Evolutionary conservation across 2,329 filamentous ascomycete species (phyloP), one percentile per base, ranked within the genome.

Genomic region (Talaromyces amestolkiae): DNA sequence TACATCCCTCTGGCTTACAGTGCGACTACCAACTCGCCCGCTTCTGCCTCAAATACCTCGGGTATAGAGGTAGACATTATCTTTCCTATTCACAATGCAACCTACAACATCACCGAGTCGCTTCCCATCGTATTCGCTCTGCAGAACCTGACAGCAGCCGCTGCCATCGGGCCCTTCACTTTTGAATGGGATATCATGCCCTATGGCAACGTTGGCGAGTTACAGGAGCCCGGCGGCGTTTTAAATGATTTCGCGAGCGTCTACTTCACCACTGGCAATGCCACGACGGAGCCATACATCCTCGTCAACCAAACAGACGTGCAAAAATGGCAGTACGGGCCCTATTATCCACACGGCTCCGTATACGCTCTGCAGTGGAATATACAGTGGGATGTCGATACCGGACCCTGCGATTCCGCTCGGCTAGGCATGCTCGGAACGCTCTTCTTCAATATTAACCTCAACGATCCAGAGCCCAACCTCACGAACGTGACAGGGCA

Each of bases 171-270:
- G 3, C 45, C 60, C 22, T 62, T 62, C 60, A 62, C 13, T 33
- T 62, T 62, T 19, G 15, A 3, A 13, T 62, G 60, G 60, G 60
- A 62, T n/a, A 62, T 62, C 22, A 62, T 62, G 60, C 60, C 47
- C 22, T 62, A 43, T 39, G 47, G 60, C 17, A 43, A 54, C 10
- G 35, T 62, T 33, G 60, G 15, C 22, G 35, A 19, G 15, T n/a
- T 31, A 2, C 47, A 41, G 35, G 60, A 41, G 37, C 60, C 60
- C n/a, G 60, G 47, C 35, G 60, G 60, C 17, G 47, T 62, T 54
- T 1, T 7, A 3, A 54, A 54, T 10, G 60, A 62, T 43, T 2
- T 22, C n/a, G 37, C 24, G 47, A 43, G 22, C 2, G 17, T 33
- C 24, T 27, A 39, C 31, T 62, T 62, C 47, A 33, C 33, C 5